Base-by-base conservation (phyloP, 2,329 filamentous ascomycete genomes). In the Diaporthe batatas region DNA sequence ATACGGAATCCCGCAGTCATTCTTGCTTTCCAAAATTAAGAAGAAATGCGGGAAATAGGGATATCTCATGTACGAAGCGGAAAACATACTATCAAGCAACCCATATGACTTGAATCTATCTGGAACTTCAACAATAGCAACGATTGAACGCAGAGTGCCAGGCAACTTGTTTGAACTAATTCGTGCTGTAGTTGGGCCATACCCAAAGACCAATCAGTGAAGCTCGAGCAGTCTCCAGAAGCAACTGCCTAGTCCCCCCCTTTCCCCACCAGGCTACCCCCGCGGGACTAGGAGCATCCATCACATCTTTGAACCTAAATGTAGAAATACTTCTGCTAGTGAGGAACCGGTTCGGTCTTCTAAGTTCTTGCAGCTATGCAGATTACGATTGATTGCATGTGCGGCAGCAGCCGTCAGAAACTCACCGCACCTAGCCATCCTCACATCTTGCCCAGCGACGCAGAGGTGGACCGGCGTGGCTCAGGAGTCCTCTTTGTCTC, bases 401-500 rank as follows among this genome's bases (percentile, higher is more conserved):
- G 70, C 39, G 62, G 51, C 23, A 39, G 39, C 4, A 49, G 23
- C n/a, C 70, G n/a, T 29, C 70, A 72, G 29, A 18, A 11, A 14
- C 11, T 72, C 23, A n/a, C 7, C 3, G 16, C 4, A 10, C 58
- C 51, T 23, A 11, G 18, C 32, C 49, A 2, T 21, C 25, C 36
- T 6, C 25, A 68, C 39, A 11, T 59, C 42, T 16, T 70, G n/a
- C 68, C 47, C 21, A 59, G 79, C 73, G 79, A 80, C 71, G 78
- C 78, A 62, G 67, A 74, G 34, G 74, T 72, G 18, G 80, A 79
- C 68, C 78, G 79, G 10, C 76, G 75, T 59, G 54, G 69, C 1
- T 83, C 81, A 5, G 84, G 83, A 6, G 72, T 82, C 0, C 77
- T 86, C 2, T 85, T 77, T 74, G 79, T 79, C 2, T 84, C 82